Percentiles rank a stretch among this genome's conserved stretches.
phyloP scores from a whole-genome alignment of 2,329 filamentous ascomycete genomes.

The Plenodomus tracheiphilus region DNA sequence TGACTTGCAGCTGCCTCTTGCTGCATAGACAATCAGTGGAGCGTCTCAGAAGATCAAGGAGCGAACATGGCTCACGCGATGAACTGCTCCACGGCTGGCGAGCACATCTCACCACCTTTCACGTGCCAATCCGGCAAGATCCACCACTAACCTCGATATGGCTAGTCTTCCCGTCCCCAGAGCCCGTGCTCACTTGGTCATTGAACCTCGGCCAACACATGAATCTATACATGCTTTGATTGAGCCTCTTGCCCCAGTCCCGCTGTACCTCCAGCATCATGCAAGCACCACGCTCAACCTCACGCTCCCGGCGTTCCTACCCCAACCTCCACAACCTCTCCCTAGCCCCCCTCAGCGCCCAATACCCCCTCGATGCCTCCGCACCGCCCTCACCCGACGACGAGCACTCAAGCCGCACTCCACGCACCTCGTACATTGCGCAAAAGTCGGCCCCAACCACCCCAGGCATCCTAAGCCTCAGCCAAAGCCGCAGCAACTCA shows the following conservation, averaged over 20 bases:
- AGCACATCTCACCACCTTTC: conserved; percentile 13
- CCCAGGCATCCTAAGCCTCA: conserved; percentile 52
- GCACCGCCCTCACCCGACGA: conserved; percentile 39
- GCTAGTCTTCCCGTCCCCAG: conserved; percentile 20
- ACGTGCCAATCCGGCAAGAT: conserved; percentile 22
- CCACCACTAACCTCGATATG: conserved; percentile 17
- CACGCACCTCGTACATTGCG: conserved; percentile 52
- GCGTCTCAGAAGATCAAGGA: neutral
- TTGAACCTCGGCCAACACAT: conserved; percentile 30
- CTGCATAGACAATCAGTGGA: neutral
- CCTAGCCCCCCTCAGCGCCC: conserved; percentile 61
- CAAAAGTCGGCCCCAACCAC: conserved; percentile 54
- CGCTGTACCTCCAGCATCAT: conserved; percentile 12
- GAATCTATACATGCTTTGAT: conserved; percentile 7
- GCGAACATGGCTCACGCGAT: neutral
- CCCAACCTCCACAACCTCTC: conserved; percentile 63
- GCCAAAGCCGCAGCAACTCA: conserved; percentile 41
- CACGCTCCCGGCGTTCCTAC: conserved; percentile 56
- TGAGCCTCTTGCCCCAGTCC: neutral
- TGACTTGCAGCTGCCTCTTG: neutral
- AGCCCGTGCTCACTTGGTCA: conserved; percentile 19
- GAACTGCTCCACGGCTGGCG: neutral
- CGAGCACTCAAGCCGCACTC: conserved; percentile 30
- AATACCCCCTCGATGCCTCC: conserved; percentile 55
- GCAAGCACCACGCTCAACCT: conserved; percentile 29